Base-by-base conservation (phyloP, 2,329 filamentous ascomycete genomes). In the Aspergillus eucalypticola region DNA sequence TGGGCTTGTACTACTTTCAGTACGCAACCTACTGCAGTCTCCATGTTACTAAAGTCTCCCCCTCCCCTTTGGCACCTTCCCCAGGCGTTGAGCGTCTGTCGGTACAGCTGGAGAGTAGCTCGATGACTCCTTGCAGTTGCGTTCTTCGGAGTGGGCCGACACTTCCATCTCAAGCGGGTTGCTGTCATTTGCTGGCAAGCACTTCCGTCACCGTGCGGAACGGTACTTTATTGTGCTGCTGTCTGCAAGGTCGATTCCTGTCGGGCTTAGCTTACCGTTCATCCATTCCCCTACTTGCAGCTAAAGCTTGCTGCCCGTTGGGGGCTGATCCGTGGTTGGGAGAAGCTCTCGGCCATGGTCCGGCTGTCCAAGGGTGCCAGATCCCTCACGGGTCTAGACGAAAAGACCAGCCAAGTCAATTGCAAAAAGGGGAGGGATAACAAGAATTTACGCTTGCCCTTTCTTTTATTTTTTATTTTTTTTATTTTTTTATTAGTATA, bases 141-240 rank as follows among this genome's bases (percentile, higher is more conserved):
- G 8, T 53, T 25, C 21, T 39, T 17, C 29, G 1, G 11, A 32
- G 57, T 64, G 60, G 60, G 57, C 39, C 60, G 6, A 13, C 38
- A 15, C 19, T 42, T 35, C 32, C 32, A 27, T 48, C n/a, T 15
- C 10, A 3, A 13, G 25, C 35, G 17, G 23, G 5, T 8, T 41
- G 11, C 50, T 57, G 23, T 53, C 10, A 65, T 64, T 64, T 38
- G 64, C 60, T 62, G 62, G 64, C 50, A 62, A 17, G 25, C 29
- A 60, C 41, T 39, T 59, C 64, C 64, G 62, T 60, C 46, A 58
- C 55, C 55, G 39, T 53, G 56, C 54, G 56, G 54, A 56, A 39
- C 44, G 52, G 56, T 54, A 63, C 41, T 52, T 58, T 61, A 63
- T 39, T 55, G 44, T 41, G 39, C 19, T 41, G 8, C 42, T 17